Conservation (phyloP, 1,284 basidiomycete genomes). For the Cryptococcus sp. region DNA sequence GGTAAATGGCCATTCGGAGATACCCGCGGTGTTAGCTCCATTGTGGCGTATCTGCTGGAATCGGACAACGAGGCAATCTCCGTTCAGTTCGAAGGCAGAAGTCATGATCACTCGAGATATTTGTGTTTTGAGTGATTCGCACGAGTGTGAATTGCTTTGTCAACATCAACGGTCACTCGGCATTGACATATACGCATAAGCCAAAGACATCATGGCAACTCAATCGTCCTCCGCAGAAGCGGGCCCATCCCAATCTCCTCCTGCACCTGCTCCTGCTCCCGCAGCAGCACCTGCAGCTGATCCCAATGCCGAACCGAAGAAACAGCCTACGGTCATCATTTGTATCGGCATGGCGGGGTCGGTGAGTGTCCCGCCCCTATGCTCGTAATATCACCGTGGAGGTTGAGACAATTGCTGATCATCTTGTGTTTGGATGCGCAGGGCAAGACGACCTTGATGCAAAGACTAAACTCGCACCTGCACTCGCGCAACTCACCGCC, state of each 20-base stretch:
- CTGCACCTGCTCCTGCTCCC: background rate
- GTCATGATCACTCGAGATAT: no score
- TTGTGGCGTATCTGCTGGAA: background rate
- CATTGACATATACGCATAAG: background rate
- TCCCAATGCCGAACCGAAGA: slow-evolving; percentile 24
- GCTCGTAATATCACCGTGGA: no score
- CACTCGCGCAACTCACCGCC: slow-evolving; percentile 68
- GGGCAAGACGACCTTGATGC: slow-evolving; percentile 98
- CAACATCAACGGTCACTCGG: background rate
- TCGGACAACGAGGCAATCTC: background rate
- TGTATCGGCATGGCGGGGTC: slow-evolving; percentile 64
- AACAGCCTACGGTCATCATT: slow-evolving; percentile 76
- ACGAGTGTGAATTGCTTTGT: background rate
- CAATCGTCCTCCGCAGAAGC: slow-evolving; percentile 5
- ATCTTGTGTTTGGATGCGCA: slow-evolving; percentile 12
- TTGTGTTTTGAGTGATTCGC: no score
- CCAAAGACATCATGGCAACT: background rate
- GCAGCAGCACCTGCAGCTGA: background rate
- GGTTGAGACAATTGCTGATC: background rate
- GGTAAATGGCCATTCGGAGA: background rate
- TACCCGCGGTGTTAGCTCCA: background rate
- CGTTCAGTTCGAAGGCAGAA: background rate
- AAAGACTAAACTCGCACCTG: slow-evolving; percentile 84
- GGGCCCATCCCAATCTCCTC: slow-evolving; percentile 9
- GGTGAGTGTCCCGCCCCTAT: slow-evolving; percentile 28